These are phyloP conservation scores for Eleusine coracana DNA, from an alignment of 176 grass and related monocot genomes.

Conservation along the genomic window DNA sequence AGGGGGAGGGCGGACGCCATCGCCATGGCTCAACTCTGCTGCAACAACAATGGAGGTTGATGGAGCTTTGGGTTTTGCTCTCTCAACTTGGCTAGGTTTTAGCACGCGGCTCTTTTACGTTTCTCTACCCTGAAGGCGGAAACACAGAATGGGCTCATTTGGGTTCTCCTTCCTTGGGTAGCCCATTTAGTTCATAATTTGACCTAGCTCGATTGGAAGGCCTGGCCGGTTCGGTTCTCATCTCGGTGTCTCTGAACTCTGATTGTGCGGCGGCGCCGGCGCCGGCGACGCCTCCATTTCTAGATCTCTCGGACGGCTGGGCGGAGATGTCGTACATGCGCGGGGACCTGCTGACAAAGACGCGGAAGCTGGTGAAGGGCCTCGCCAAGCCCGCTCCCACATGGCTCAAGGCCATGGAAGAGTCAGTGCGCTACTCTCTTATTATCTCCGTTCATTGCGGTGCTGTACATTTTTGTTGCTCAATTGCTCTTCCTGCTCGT, in stretches of 20 bases:
- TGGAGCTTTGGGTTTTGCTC: background rate
- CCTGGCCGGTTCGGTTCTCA: background rate
- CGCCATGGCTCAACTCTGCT: constrained; percentile 13
- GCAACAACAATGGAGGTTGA: background rate
- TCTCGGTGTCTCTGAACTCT: background rate
- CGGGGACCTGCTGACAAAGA: too few relatives aligned
- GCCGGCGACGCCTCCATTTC: background rate
- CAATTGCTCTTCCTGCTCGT: background rate
- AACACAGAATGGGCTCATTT: background rate
- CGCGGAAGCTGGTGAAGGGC: constrained; percentile 83
- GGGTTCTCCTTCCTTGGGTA: background rate
- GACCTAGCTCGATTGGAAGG: background rate
- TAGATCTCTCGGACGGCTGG: background rate
- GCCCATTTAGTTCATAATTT: background rate
- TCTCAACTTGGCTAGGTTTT: background rate
- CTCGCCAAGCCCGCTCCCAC: constrained; percentile 59
- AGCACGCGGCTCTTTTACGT: background rate
- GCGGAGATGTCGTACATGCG: background rate
- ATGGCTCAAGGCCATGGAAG: constrained; percentile 98
- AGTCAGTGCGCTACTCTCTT: constrained; percentile 34
- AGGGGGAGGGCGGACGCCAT: constrained; percentile 43
- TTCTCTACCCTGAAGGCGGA: background rate
- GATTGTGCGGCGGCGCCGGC: background rate
- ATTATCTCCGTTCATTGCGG: background rate
- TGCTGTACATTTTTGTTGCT: background rate